These are phyloP conservation scores for Bruguiera gymnorhiza DNA, from an alignment of 345 rosid genomes.

Conservation along the genomic window DNA sequence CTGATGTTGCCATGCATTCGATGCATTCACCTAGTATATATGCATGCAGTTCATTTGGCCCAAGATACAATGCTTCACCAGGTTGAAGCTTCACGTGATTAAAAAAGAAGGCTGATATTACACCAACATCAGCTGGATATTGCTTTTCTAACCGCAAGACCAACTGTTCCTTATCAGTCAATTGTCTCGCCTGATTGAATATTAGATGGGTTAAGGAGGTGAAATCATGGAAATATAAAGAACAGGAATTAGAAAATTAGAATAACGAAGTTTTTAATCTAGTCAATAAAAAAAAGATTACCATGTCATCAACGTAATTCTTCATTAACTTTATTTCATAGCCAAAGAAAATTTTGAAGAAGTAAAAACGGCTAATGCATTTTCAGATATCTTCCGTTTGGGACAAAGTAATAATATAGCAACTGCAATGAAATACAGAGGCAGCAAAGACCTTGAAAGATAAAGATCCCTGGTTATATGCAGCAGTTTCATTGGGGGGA, in stretches of 20 bases:
- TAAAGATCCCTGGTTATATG: too few species aligned
- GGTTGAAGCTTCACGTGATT: constrained; percentile 90
- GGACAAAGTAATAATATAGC: too few species aligned
- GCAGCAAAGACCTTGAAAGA: too few species aligned
- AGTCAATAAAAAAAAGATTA: too few species aligned
- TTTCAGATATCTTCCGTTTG: too few species aligned
- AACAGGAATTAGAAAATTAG: background rate
- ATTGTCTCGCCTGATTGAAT: constrained; percentile 53
- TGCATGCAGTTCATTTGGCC: constrained; percentile 95
- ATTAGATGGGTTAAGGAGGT: background rate
- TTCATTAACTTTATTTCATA: too few species aligned
- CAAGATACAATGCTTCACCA: constrained; percentile 93
- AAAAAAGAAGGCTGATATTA: constrained; percentile 77
- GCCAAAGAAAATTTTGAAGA: too few species aligned
- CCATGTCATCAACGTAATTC: too few species aligned
- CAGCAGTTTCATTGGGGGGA: too few species aligned
- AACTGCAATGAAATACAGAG: too few species aligned
- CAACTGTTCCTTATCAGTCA: constrained; percentile 82
- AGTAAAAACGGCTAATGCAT: too few species aligned
- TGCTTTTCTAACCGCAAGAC: constrained; percentile 81
- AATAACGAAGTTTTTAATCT: too few species aligned
- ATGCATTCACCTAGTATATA: constrained; percentile 83
- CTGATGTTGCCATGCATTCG: constrained; percentile 99
- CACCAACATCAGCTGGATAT: constrained; percentile 86
- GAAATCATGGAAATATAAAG: constrained; percentile 4